Percentiles rank a stretch among this genome's conserved stretches.
Evolutionary conservation across 495 filamentous ascomycete genomes (phyloP).

Genomic region (Hyaloscypha hepaticicola): DNA sequence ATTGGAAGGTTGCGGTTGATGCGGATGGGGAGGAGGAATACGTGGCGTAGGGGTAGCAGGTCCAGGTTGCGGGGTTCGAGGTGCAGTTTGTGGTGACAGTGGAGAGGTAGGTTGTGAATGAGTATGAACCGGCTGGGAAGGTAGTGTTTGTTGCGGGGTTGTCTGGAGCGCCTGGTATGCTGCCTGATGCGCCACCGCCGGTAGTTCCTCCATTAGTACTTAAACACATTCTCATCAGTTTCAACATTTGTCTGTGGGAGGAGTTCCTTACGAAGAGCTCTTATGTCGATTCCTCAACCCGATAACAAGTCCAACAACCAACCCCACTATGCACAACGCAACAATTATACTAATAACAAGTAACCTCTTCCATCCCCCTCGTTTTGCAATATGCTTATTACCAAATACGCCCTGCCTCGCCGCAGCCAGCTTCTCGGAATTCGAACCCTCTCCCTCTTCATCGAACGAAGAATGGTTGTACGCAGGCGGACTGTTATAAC

Average conservation of each 20-base stretch:
- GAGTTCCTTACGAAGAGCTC: slow-evolving; percentile 8
- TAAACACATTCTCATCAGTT: not conserved
- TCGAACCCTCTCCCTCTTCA: slow-evolving; percentile 9
- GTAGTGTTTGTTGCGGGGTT: slow-evolving; percentile 20
- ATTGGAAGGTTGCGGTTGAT: slow-evolving; percentile 51
- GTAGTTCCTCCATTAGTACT: slow-evolving; percentile 2
- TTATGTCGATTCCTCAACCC: slow-evolving; percentile 40
- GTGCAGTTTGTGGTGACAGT: slow-evolving; percentile 50
- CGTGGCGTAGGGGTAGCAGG: slow-evolving; percentile 52
- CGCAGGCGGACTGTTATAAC: slow-evolving; percentile 19
- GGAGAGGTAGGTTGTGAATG: slow-evolving; percentile 53
- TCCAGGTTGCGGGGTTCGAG: slow-evolving; percentile 48
- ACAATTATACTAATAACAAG: slow-evolving; percentile 33
- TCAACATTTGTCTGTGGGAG: not conserved
- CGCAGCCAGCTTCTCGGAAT: slow-evolving; percentile 23
- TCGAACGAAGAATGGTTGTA: slow-evolving; percentile 10
- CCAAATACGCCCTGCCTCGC: slow-evolving; percentile 13
- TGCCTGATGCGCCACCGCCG: slow-evolving; percentile 16
- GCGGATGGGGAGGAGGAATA: slow-evolving; percentile 38
- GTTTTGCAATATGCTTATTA: slow-evolving; percentile 26
- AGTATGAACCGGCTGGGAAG: slow-evolving; percentile 57
- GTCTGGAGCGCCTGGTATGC: not conserved
- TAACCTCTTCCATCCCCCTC: slow-evolving; percentile 45
- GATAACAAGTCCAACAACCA: slow-evolving; percentile 44
- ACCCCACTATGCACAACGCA: slow-evolving; percentile 38